phyloP scores from a whole-genome alignment of 345 rosid species.

The Mercurialis annua region DNA sequence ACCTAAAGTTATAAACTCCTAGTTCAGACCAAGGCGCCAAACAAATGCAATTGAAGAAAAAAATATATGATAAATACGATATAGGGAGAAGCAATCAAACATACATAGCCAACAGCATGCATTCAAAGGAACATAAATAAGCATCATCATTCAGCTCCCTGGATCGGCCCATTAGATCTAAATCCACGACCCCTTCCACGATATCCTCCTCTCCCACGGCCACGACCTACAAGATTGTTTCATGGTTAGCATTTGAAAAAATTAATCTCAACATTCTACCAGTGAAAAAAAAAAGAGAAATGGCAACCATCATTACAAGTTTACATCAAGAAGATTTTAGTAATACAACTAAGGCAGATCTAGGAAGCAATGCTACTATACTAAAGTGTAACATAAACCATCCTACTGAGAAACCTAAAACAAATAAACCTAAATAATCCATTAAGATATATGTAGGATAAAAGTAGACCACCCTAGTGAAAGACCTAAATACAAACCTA shows the following conservation, averaged over 20 bases:
- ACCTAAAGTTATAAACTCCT: conserved; percentile 23
- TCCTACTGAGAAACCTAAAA: no score
- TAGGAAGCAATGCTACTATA: no score
- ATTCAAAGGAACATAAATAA: conserved; percentile 2
- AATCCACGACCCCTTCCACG: conserved; percentile 76
- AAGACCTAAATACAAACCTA: neutral
- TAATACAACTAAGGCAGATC: no score
- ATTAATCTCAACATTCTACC: neutral
- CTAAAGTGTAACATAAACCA: no score
- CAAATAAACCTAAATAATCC: no score
- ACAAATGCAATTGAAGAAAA: conserved; percentile 9
- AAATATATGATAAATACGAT: conserved; percentile 24
- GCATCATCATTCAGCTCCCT: conserved; percentile 49
- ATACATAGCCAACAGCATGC: neutral
- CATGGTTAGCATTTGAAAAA: no score
- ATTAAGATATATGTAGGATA: no score
- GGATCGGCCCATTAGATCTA: conserved; percentile 53
- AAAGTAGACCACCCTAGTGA: neutral
- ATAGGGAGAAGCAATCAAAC: conserved; percentile 21
- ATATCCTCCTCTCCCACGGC: conserved; percentile 29
- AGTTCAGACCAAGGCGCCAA: conserved; percentile 4
- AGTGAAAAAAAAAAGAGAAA: neutral
- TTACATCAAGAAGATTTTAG: neutral
- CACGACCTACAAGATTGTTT: conserved; percentile 18
- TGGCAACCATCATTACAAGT: neutral